These are phyloP conservation scores for Phyllosticta ampelicida DNA, from an alignment of 2,329 filamentous ascomycete species.

Conservation along the genomic window DNA sequence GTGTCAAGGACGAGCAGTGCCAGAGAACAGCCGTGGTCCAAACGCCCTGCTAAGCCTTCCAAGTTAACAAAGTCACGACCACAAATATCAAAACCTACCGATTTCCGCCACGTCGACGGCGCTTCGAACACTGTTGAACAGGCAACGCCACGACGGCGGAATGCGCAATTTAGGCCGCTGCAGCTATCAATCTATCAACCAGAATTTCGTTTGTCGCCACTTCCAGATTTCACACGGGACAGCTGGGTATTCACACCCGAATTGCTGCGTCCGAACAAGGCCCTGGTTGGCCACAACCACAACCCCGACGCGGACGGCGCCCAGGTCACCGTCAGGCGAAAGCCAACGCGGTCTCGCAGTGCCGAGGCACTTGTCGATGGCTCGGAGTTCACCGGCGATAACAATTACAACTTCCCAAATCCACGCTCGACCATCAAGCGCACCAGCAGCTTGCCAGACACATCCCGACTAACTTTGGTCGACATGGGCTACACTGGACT, in stretches of 20 bases:
- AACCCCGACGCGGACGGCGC: background rate
- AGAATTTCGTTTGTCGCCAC: constrained; percentile 24
- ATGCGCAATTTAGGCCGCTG: constrained; percentile 24
- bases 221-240: constrained; percentile 27
- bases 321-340: background rate
- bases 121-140: constrained; percentile 18
- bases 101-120: constrained; percentile 26
- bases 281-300: background rate
- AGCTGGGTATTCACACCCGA: constrained; percentile 20
- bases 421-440: constrained; percentile 18
- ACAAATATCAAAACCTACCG: constrained; percentile 25
- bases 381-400: background rate
- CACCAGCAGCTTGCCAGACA: constrained; percentile 13
- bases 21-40: constrained; percentile 13
- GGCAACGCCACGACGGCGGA: background rate
- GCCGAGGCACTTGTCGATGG: background rate
- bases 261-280: constrained; percentile 1
- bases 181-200: constrained; percentile 30
- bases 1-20: background rate
- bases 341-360: background rate
- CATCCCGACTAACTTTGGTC: background rate
- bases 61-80: constrained; percentile 20
- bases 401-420: constrained; percentile 16
- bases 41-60: constrained; percentile 22
- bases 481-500: background rate